Evolutionary conservation across 2,329 filamentous ascomycete species (phyloP).

Genomic region (Neonectria ditissima): DNA sequence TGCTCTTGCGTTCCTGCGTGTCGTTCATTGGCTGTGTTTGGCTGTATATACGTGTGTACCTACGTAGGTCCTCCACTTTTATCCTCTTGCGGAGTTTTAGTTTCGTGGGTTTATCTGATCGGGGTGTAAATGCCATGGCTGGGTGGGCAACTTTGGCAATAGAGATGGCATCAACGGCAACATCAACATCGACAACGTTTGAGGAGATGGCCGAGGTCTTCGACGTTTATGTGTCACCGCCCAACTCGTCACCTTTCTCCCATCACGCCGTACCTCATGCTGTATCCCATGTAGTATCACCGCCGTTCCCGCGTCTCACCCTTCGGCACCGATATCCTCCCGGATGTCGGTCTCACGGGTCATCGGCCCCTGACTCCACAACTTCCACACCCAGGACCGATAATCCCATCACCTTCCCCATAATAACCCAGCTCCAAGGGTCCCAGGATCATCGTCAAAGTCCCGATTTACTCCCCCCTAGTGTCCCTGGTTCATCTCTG

Average conservation of each 20-base stretch:
- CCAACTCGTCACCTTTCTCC: too few species aligned
- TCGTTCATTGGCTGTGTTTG: neutral
- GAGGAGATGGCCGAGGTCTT: neutral
- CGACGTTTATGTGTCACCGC: neutral
- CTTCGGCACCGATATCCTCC: conserved; percentile 29
- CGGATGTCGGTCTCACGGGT: conserved; percentile 33
- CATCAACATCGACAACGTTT: neutral
- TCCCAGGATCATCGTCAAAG: neutral
- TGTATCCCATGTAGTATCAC: neutral
- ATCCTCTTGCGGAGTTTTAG: conserved; percentile 7
- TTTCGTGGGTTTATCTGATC: neutral
- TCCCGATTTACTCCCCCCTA: neutral
- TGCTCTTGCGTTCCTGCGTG: neutral
- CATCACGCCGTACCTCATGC: too few species aligned
- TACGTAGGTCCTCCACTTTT: conserved; percentile 14
- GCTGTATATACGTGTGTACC: conserved; percentile 20
- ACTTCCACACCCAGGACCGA: conserved; percentile 13
- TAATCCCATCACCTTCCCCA: conserved; percentile 4
- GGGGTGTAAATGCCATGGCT: neutral
- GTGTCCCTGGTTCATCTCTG: neutral
- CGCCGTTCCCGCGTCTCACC: neutral
- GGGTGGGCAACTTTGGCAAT: neutral
- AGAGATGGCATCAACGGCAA: neutral
- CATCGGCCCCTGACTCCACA: conserved; percentile 29
- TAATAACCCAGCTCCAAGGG: neutral